phyloP scores from a whole-genome alignment of 1,284 basidiomycete species.

The Sphaerobolus stellatus region DNA sequence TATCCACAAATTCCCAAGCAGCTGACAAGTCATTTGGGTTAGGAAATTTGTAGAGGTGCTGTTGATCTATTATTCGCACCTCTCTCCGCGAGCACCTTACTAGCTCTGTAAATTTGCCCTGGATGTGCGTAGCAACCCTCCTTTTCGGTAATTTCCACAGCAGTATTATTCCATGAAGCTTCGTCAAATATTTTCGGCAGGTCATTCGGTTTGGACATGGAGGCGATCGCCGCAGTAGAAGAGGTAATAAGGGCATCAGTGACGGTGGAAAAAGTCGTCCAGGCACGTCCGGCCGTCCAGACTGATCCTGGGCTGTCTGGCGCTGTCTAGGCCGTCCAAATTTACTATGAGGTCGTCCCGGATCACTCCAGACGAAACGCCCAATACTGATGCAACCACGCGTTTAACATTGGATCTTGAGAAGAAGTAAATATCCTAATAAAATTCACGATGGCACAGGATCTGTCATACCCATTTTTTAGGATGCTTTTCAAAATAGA shows the following conservation, averaged over 20 bases:
- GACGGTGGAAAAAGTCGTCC: too few relatives aligned
- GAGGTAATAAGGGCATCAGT: too few relatives aligned
- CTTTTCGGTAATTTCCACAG: slow-evolving; percentile 51
- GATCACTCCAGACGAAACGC: too few relatives aligned
- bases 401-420: too few relatives aligned
- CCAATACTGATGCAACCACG: too few relatives aligned
- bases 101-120: slow-evolving; percentile 52
- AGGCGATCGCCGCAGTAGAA: slow-evolving; percentile 56
- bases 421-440: too few relatives aligned
- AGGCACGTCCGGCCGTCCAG: too few relatives aligned
- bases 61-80: slow-evolving; percentile 30
- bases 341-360: too few relatives aligned
- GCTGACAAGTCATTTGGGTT: slow-evolving; percentile 15
- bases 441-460: too few relatives aligned
- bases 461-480: slow-evolving; percentile 44
- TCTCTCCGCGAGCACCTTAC: slow-evolving; percentile 71
- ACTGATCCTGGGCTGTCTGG: too few relatives aligned
- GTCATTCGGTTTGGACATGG: slow-evolving; percentile 42
- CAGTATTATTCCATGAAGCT: slow-evolving; percentile 65
- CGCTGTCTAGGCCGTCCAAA: too few relatives aligned
- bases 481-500: slow-evolving; percentile 55
- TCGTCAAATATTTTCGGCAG: slow-evolving; percentile 32
- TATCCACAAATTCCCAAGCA: slow-evolving; percentile 25
- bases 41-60: neutral
- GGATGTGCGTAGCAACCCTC: slow-evolving; percentile 47